These are phyloP conservation scores for Sporisorium graminicola DNA, from an alignment of 1,284 basidiomycete genomes.

Conservation along the genomic window DNA sequence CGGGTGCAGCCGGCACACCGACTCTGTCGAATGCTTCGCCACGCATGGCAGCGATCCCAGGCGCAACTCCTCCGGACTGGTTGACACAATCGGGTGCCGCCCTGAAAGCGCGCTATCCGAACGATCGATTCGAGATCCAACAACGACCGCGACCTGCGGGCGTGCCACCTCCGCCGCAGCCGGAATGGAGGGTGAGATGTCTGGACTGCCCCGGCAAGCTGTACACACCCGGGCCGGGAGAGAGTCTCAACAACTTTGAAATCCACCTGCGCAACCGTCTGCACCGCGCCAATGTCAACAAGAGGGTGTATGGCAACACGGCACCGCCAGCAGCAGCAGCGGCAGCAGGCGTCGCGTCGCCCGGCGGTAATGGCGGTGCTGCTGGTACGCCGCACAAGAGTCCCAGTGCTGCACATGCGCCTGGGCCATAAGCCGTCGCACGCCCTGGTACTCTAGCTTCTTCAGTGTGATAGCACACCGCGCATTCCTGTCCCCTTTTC, in stretches of 20 bases:
- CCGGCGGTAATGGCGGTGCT: neutral
- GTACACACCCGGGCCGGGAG: slow-evolving; percentile 92
- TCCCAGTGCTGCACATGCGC: slow-evolving; percentile 9
- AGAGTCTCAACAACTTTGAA: slow-evolving; percentile 89
- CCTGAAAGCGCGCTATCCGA: slow-evolving; percentile 80
- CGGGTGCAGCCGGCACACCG: slow-evolving; percentile 10
- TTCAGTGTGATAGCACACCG: neutral
- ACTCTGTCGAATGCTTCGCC: slow-evolving; percentile 36
- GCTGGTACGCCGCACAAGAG: slow-evolving; percentile 18
- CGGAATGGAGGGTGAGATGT: slow-evolving; percentile 93
- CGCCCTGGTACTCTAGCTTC: neutral
- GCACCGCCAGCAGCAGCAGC: slow-evolving; percentile 13
- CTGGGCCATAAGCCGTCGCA: neutral
- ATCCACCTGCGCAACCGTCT: slow-evolving; percentile 86
- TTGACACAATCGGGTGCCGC: slow-evolving; percentile 76
- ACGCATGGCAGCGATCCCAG: slow-evolving; percentile 26
- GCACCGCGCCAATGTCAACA: slow-evolving; percentile 73
- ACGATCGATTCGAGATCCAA: slow-evolving; percentile 78
- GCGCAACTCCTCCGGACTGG: slow-evolving; percentile 76
- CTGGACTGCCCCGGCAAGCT: slow-evolving; percentile 93
- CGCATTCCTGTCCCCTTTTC: neutral
- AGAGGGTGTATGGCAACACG: slow-evolving; percentile 44
- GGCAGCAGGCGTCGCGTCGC: neutral
- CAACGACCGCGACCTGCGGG: slow-evolving; percentile 46
- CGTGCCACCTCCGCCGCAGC: slow-evolving; percentile 36